These are phyloP conservation scores for Naganishia vaughanmartiniae DNA, from an alignment of 768 basidiomycete genomes.

Conservation along the genomic window DNA sequence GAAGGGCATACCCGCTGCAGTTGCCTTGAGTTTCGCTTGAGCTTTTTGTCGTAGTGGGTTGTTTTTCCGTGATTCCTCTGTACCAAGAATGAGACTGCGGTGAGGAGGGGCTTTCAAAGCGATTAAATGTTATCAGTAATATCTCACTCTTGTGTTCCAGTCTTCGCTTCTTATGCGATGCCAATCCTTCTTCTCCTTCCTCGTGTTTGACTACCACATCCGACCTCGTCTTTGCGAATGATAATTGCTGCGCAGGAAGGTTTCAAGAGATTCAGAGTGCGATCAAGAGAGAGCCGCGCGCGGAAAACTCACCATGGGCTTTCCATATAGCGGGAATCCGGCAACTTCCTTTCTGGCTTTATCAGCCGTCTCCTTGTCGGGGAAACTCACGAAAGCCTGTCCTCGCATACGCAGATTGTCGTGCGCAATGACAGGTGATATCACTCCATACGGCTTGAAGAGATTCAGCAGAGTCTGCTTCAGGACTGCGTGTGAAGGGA, in stretches of 20 bases:
- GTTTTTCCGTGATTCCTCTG: slow-evolving; percentile 76
- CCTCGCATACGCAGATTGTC: slow-evolving; percentile 94
- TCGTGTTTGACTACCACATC: slow-evolving; percentile 82
- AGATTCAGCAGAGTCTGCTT: slow-evolving; percentile 81
- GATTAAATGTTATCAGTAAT: neutral
- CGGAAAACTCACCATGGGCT: slow-evolving; percentile 74
- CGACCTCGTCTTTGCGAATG: slow-evolving; percentile 82
- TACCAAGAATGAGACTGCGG: slow-evolving; percentile 12
- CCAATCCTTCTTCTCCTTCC: slow-evolving; percentile 63
- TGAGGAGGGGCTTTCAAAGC: neutral
- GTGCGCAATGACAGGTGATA: slow-evolving; percentile 94
- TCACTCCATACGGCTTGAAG: slow-evolving; percentile 89
- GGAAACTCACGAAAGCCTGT: slow-evolving; percentile 95
- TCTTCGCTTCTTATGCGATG: slow-evolving; percentile 70
- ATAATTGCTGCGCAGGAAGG: slow-evolving; percentile 70
- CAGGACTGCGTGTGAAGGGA: slow-evolving; percentile 63
- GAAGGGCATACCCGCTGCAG: slow-evolving; percentile 62
- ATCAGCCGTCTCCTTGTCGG: slow-evolving; percentile 72
- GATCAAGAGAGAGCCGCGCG: neutral
- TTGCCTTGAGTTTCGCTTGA: slow-evolving; percentile 73
- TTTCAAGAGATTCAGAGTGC: neutral
- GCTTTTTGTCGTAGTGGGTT: slow-evolving; percentile 88
- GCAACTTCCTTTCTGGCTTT: slow-evolving; percentile 89
- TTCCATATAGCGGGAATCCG: slow-evolving; percentile 91
- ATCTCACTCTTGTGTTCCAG: slow-evolving; percentile 78